Base-by-base conservation (phyloP, 2,329 filamentous ascomycete genomes). In the Venturia pyrina region DNA sequence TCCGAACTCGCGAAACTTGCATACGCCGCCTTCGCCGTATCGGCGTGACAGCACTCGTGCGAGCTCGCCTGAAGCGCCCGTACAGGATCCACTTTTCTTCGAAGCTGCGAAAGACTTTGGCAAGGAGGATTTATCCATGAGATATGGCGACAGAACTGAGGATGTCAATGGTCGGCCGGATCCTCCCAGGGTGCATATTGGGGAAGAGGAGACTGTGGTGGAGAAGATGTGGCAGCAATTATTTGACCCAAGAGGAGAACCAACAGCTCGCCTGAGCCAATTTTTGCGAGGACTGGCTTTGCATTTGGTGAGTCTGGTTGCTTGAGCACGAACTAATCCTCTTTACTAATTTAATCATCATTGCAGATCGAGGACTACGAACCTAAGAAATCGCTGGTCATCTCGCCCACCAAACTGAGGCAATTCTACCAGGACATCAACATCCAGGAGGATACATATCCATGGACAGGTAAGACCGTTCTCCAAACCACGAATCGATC, bases 171-270 rank as follows among this genome's bases (percentile, higher is more conserved):
- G 64, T 32, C 34, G 43, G 40, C 64, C 56, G 21, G 46, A 41
- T 3, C n/a, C 32, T 32, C 43, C 65, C 11, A n/a, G 65, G 32
- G 24, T 62, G 32, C 56, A 62, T 24, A 79, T 78, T 0, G 72
- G 73, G 15, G 75, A 76, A 41, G 84, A 86, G 67, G 73, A 82
- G 68, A 87, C 83, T 1, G 83, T 84, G 1, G 75, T 89, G 37
- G 89, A 93, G 73, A 85, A 83, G 72, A 87, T 87, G 72, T 96
- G 91, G 91, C 89, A 90, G 6, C 81, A 80, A 11, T 75, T 96
- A 2, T 96, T 96, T 72, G 86, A 89, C 60, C 78, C 81, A 2
- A 80, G 86, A 37, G 89, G 87, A 0, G 81, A 83, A 66, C 85
- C 89, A 0, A 93, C 90, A 0, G 75, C 81, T 61, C 82, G 90